Conservation (phyloP, 2,329 filamentous ascomycete species). For the Phaeoacremonium minimum region DNA sequence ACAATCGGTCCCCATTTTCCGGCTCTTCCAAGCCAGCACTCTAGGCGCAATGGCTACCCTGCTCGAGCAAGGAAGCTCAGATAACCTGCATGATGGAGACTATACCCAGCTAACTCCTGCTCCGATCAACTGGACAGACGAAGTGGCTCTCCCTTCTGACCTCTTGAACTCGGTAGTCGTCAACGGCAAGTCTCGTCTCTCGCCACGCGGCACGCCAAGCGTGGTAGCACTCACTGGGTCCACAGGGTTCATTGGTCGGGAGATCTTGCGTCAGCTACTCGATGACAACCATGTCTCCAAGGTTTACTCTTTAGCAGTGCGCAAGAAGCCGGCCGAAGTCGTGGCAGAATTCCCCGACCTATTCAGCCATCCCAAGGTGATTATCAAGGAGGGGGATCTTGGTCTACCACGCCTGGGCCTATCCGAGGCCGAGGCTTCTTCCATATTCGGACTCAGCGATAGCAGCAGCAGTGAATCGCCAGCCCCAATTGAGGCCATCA, state of each 20-base stretch:
- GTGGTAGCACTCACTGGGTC: slow-evolving; percentile 28
- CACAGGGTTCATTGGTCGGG: slow-evolving; percentile 32
- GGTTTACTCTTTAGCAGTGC: slow-evolving; percentile 39
- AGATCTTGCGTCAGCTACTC: slow-evolving; percentile 30
- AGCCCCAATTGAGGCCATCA: slow-evolving; percentile 30
- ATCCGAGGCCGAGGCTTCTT: slow-evolving; percentile 1
- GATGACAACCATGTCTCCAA: slow-evolving; percentile 19
- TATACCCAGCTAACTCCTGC: slow-evolving; percentile 1
- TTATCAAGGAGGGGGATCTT: slow-evolving; percentile 18
- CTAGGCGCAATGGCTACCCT: slow-evolving; percentile 30
- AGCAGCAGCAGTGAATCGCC: too few relatives aligned
- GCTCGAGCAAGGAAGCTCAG: slow-evolving; percentile 16
- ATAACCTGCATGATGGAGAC: slow-evolving; percentile 3
- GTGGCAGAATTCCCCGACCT: neutral
- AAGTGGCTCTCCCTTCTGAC: slow-evolving; percentile 8
- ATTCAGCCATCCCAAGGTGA: slow-evolving; percentile 11
- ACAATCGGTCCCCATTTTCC: slow-evolving; percentile 20
- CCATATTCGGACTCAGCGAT: slow-evolving; percentile 1
- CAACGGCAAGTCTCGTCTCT: slow-evolving; percentile 5
- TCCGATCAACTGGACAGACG: slow-evolving; percentile 10
- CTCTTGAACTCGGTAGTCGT: neutral
- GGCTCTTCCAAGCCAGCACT: slow-evolving; percentile 30
- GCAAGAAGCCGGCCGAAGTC: slow-evolving; percentile 6
- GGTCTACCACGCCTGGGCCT: slow-evolving; percentile 14
- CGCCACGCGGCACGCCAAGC: slow-evolving; percentile 9